phyloP scores from a whole-genome alignment of 805 yeast species.

The Scheffersomyces stipitis region DNA sequence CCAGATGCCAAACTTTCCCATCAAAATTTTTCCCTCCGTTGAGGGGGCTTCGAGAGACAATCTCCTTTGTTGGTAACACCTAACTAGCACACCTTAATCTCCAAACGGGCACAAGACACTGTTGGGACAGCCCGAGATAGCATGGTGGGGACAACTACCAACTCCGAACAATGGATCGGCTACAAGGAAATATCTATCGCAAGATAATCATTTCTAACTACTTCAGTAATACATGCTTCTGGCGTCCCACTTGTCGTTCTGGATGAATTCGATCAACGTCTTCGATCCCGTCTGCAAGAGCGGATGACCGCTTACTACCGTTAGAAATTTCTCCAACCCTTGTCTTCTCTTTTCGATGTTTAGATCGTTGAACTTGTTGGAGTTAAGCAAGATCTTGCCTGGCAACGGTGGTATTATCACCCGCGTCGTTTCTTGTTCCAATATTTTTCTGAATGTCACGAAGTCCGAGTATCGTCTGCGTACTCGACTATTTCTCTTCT shows the following conservation, averaged over 20 bases:
- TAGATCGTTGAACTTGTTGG: conserved; percentile 74
- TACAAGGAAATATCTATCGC: no score
- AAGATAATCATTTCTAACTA: no score
- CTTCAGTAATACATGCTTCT: conserved; percentile 16
- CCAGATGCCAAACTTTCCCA: no score
- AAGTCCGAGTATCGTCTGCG: conserved; percentile 90
- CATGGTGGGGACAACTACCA: no score
- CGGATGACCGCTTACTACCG: conserved; percentile 89
- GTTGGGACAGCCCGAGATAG: no score
- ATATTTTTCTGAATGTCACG: conserved; percentile 70
- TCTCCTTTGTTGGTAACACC: no score
- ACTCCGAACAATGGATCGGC: no score
- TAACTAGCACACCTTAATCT: no score
- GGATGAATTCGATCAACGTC: conserved; percentile 78
- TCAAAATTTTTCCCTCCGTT: no score
- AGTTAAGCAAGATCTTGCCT: conserved; percentile 71
- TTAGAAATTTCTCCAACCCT: conserved; percentile 79
- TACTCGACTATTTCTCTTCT: conserved; percentile 59
- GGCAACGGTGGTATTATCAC: conserved; percentile 88
- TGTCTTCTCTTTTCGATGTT: conserved; percentile 80
- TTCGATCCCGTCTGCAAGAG: conserved; percentile 82
- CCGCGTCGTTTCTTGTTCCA: conserved; percentile 73
- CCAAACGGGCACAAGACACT: no score
- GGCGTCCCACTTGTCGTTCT: conserved; percentile 76
- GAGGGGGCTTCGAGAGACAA: no score